Percentiles rank a stretch among this genome's conserved stretches.
phyloP scores from a whole-genome alignment of 306 rosid genomes.

The Pyrus bretschneideri region DNA sequence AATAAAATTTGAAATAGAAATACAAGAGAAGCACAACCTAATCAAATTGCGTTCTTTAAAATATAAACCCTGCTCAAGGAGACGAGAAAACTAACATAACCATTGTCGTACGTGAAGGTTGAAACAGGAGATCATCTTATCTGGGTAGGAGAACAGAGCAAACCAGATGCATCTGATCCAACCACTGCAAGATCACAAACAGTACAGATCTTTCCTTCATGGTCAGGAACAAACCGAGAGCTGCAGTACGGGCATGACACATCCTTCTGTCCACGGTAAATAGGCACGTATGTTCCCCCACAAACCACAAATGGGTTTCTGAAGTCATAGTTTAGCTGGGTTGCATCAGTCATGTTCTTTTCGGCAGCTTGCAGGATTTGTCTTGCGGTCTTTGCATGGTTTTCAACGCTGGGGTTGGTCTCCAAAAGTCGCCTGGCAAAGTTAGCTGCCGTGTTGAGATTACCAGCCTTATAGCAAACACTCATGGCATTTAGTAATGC shows the following conservation, averaged over 20 bases:
- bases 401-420: constrained; percentile 68
- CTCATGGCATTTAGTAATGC: constrained; percentile 76
- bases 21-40: constrained; percentile 18
- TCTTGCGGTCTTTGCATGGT: constrained; percentile 77
- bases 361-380: constrained; percentile 82
- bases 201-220: constrained; percentile 67
- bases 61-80: constrained; percentile 2
- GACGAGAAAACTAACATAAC: not conserved
- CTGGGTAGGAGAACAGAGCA: constrained; percentile 78
- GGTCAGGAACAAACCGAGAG: constrained; percentile 64
- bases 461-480: constrained; percentile 72
- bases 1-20: constrained; percentile 2
- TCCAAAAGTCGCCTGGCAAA: constrained; percentile 80
- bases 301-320: constrained; percentile 79
- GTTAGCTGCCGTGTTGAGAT: constrained; percentile 73
- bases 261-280: constrained; percentile 82
- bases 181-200: constrained; percentile 73
- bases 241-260: constrained; percentile 73
- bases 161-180: constrained; percentile 80
- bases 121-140: constrained; percentile 39
- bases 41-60: not conserved
- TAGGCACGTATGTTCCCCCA: constrained; percentile 80
- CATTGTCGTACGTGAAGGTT: not conserved
- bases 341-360: constrained; percentile 70
- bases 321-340: constrained; percentile 69